These are phyloP conservation scores for Saccharomyces hybrid DNA, from an alignment of 1,139 yeast species.

Conservation along the genomic window DNA sequence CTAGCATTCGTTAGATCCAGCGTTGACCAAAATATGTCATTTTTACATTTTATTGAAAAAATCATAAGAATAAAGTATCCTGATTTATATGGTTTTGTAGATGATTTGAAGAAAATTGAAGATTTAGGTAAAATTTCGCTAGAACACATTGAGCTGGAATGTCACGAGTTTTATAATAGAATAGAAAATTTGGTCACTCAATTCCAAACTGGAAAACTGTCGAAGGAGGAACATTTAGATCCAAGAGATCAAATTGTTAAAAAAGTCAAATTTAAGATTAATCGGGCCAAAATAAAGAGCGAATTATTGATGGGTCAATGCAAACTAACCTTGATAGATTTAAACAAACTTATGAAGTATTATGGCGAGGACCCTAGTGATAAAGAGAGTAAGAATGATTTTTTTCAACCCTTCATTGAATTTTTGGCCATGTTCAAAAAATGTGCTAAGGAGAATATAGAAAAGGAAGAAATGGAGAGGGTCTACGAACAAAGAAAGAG, in stretches of 20 bases:
- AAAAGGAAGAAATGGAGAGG: conserved; percentile 72
- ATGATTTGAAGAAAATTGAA: conserved; percentile 60
- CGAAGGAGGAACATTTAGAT: conserved; percentile 60
- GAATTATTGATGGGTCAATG: conserved; percentile 52
- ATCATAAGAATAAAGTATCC: conserved; percentile 72
- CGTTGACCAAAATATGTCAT: conserved; percentile 65
- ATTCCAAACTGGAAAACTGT: conserved; percentile 62
- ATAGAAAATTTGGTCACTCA: conserved; percentile 51
- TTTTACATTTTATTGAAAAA: conserved; percentile 81
- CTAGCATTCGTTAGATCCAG: conserved; percentile 79
- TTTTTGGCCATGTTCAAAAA: conserved; percentile 70
- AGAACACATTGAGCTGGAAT: conserved; percentile 69
- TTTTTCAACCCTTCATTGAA: conserved; percentile 64
- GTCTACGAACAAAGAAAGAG: conserved; percentile 65
- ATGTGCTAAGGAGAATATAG: conserved; percentile 68
- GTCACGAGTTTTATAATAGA: conserved; percentile 51
- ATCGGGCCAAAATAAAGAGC: conserved; percentile 56
- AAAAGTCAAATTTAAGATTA: conserved; percentile 46
- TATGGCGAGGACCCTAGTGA: conserved; percentile 79
- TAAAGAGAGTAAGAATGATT: conserved; percentile 51
- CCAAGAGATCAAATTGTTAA: conserved; percentile 65
- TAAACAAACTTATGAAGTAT: conserved; percentile 58
- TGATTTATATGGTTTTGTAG: conserved; percentile 65
- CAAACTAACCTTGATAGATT: conserved; percentile 45
- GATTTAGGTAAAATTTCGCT: conserved; percentile 62